Conservation (phyloP, 2,329 filamentous ascomycete genomes). For the Leptographium lundbergii region DNA sequence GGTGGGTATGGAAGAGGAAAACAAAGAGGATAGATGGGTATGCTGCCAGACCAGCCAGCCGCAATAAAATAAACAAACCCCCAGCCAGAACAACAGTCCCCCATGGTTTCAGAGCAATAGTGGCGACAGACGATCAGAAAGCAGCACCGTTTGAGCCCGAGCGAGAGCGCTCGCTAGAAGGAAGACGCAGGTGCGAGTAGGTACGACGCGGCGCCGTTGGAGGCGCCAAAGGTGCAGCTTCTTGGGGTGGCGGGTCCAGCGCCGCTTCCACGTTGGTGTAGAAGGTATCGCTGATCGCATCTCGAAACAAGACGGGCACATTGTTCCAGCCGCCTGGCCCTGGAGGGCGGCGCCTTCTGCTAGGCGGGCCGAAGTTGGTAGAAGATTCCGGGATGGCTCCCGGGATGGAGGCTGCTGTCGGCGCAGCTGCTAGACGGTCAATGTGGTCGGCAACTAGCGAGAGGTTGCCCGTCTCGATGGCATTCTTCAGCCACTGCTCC, state of each 20-base stretch:
- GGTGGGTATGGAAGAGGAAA: background rate
- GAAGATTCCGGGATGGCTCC: background rate
- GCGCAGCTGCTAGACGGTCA: constrained; percentile 17
- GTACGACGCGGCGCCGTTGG: constrained; percentile 11
- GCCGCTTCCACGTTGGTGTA: background rate
- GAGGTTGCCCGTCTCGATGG: constrained; percentile 49
- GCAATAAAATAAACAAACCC: background rate
- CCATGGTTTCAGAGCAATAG: background rate
- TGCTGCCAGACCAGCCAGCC: background rate
- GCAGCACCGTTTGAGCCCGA: background rate
- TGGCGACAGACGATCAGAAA: background rate
- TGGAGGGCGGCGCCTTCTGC: background rate
- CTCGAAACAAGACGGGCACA: background rate
- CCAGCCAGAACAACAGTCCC: no score
- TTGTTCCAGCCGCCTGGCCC: background rate
- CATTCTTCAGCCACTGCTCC: constrained; percentile 64
- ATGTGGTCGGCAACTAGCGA: constrained; percentile 33
- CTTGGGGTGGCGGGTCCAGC: background rate
- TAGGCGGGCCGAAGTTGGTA: background rate
- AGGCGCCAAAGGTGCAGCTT: background rate
- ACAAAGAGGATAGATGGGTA: background rate
- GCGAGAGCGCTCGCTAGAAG: constrained; percentile 18
- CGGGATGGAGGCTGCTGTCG: background rate
- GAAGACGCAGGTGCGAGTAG: constrained; percentile 27
- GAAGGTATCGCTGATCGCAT: background rate